Evolutionary conservation across 2,329 filamentous ascomycete species (phyloP), one percentile per base, ranked within the genome.

Genomic region (Tolypocladium amazonense): DNA sequence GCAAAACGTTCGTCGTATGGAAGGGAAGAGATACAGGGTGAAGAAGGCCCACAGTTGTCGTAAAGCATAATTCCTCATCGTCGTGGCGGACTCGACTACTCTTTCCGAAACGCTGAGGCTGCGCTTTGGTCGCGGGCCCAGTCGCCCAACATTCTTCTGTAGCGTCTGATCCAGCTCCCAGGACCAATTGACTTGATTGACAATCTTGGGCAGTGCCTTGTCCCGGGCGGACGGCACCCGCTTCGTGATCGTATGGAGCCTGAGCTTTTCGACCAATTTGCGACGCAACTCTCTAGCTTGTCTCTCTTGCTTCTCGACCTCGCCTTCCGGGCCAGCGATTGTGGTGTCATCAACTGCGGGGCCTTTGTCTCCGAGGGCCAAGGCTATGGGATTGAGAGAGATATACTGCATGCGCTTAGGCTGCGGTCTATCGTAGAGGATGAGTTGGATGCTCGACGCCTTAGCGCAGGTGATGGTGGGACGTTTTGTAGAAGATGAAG

Each of bases 111-210:
- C 93, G 72, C 94, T 99, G 63, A 96, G 81, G 58, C 88, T 88
- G 64, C 94, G 85, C 73, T 92, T 92, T 55, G 87, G 85, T 39
- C 93, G 85, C 43, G 88, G 85, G 0, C 92, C 89, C 56, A 99
- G 86, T 43, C 93, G 80, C n/a, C 87, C 86, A 52, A 92, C 89
- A 67, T 97, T 99, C 70, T 89, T 93, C 67, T 96, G 91, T 65
- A 99, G 79, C 45, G 96, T 79, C 65, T 86, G 82, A 63, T 94
- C 88, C 60, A 99, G 81, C 73, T 99, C 95, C 77, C 88, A 92
- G 0, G 92, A 91, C 81, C 94, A 99, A 69, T 99, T 99, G 71
- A 97, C 88, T 75, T 97, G 93, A 67, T 92, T 91, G 65, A 97
- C 83, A 61, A 97, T 92, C 60, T 85, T 85, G 5, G 88, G 82